These are phyloP conservation scores for Planoprotostelium fungivorum DNA, from an alignment of 78 protist genomes.

Conservation along the genomic window DNA sequence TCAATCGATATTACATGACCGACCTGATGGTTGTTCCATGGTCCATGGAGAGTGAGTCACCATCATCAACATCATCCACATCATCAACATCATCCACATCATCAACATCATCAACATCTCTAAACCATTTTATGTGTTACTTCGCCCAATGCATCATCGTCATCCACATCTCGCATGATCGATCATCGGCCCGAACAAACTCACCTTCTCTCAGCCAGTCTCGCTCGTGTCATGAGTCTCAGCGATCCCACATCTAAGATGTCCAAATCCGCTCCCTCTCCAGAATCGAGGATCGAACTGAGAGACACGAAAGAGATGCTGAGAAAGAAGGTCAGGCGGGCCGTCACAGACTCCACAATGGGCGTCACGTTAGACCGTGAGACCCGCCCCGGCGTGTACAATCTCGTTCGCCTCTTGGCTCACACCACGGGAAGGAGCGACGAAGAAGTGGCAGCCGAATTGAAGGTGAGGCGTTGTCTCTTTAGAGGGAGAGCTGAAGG, in stretches of 20 bases:
- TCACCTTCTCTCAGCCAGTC: too few species aligned
- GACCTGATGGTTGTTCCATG: slow-evolving; percentile 35
- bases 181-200: too few species aligned
- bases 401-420: slow-evolving; percentile 42
- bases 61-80: too few species aligned
- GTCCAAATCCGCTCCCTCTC: slow-evolving; percentile 65
- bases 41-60: neutral
- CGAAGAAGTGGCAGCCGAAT: slow-evolving; percentile 8
- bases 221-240: slow-evolving; percentile 61
- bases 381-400: slow-evolving; percentile 45
- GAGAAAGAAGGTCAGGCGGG: slow-evolving; percentile 33
- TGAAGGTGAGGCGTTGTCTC: neutral
- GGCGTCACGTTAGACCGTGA: slow-evolving; percentile 42
- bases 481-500: neutral
- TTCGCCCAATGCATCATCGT: too few species aligned
- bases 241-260: slow-evolving; percentile 64
- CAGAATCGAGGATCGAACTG: slow-evolving; percentile 44
- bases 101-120: too few species aligned
- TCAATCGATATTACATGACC: slow-evolving; percentile 33
- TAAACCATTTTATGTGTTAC: neutral
- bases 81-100: too few species aligned
- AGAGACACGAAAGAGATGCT: slow-evolving; percentile 46
- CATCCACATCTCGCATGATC: too few species aligned
- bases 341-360: slow-evolving; percentile 62
- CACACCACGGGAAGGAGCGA: slow-evolving; percentile 3